A percentile compares a stretch with the other conserved stretches of the same genome.
Conservation (phyloP, 2,329 filamentous ascomycete genomes). For the Remersonia thermophila region DNA sequence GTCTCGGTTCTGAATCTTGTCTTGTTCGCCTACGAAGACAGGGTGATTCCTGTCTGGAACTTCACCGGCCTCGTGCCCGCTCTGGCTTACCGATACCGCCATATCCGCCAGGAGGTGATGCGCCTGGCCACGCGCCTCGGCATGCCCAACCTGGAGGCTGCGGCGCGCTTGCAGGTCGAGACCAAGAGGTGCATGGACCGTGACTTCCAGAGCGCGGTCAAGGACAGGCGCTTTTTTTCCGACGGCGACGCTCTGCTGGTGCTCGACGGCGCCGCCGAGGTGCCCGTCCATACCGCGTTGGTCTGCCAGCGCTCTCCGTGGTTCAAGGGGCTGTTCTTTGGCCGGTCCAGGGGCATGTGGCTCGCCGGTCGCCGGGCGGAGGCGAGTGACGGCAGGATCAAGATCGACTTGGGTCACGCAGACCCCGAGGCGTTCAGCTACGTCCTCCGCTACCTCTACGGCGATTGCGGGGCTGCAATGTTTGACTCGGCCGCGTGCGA, state of each 20-base stretch:
- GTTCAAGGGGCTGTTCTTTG: constrained; percentile 80
- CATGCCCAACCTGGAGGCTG: constrained; percentile 59
- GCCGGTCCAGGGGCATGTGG: constrained; percentile 79
- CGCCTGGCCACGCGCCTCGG: constrained; percentile 62
- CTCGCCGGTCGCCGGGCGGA: constrained; percentile 53
- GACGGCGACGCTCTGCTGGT: constrained; percentile 71
- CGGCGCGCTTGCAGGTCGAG: constrained; percentile 61
- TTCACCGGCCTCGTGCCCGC: constrained; percentile 54
- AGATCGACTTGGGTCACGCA: constrained; percentile 75
- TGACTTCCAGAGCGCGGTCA: constrained; percentile 60
- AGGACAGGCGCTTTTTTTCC: constrained; percentile 59
- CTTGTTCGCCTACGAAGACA: constrained; percentile 71
- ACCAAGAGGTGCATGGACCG: constrained; percentile 50
- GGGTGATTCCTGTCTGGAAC: constrained; percentile 76
- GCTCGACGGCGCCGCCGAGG: constrained; percentile 53
- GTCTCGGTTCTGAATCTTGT: constrained; percentile 69
- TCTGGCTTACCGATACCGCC: constrained; percentile 61
- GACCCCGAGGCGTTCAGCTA: constrained; percentile 60
- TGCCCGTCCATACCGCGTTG: constrained; percentile 64
- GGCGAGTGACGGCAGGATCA: constrained; percentile 36
- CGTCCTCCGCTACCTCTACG: constrained; percentile 71
- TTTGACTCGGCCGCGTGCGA: constrained; percentile 64
- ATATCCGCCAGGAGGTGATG: constrained; percentile 78
- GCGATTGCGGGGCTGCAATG: constrained; percentile 65
- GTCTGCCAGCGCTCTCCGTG: constrained; percentile 81